Evolutionary conservation across 805 yeast genomes (phyloP), one percentile per base, ranked within the genome.

Genomic region (Metschnikowia santaceciliae): DNA sequence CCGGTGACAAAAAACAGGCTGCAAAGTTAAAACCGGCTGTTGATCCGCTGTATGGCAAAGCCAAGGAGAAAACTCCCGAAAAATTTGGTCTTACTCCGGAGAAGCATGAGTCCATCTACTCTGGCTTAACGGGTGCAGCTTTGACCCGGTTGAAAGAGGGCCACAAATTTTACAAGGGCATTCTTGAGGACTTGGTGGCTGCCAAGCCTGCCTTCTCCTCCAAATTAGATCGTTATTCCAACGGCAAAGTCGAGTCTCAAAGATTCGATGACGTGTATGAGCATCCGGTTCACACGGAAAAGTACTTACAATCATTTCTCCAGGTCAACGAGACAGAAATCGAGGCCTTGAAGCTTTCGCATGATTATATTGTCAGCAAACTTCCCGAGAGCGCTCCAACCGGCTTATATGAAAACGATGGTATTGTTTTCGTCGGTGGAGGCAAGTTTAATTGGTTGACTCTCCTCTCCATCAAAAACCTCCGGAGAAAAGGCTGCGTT

Each of bases 391-490:
- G 37, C 3, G 68, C 74, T 4, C 77, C 77, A 1, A 48, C 56
- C 6, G 64, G 65, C 10, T 57, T 72, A n/a, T 73, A 72, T 54
- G 46, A 61, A 22, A 73, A 84, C 0, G 70, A 77, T 50, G 88
- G 84, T 8, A 75, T 84, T 17, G 92, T 80, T 26, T 82, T 75
- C 60, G 90, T 88, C 30, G 95, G 92, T 34, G 96, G 96, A 40
- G 94, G 91, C 3, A 79, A 79, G 58, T 86, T 82, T 66, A 82
- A 87, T 54, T 84, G 92, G 78, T 74, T 85, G 59, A 81, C 89
- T 4, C 68, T 86, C 37, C 70, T 86, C 22, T 81, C 88, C 8
- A 77, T 89, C 49, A 79, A 79, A 59, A 76, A 84, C 54, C 66
- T 90, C 46, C 72, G 96, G 60, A 79, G 82, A 37, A 71, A 78